phyloP scores from a whole-genome alignment of 2,329 filamentous ascomycete species.

The Fusarium oligoseptatum region DNA sequence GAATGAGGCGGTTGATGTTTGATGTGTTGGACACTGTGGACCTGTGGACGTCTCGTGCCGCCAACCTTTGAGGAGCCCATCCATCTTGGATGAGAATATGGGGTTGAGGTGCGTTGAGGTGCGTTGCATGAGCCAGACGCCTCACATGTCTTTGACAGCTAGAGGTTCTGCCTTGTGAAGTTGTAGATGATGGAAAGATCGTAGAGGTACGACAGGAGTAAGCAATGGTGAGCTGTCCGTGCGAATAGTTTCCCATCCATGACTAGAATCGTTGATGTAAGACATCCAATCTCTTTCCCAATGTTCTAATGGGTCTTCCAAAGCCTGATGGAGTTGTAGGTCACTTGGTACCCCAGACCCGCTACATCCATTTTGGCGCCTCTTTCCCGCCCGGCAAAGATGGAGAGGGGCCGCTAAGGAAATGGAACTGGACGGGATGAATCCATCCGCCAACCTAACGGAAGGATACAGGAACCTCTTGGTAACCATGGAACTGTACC shows the following conservation, averaged over 20 bases:
- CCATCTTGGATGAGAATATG: slow-evolving; percentile 3
- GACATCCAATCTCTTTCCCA: not conserved
- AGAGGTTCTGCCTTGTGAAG: not conserved
- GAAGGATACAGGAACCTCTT: not conserved
- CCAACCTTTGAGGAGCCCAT: slow-evolving; percentile 1
- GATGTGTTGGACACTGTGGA: slow-evolving; percentile 12
- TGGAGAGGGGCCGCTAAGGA: not conserved
- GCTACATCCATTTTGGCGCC: slow-evolving; percentile 5
- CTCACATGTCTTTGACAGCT: not conserved
- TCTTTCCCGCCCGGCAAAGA: not conserved
- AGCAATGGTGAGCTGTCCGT: not conserved
- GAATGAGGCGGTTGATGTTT: slow-evolving; percentile 5
- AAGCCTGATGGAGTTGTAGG: not conserved
- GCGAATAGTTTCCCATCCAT: not conserved
- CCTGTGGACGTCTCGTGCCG: slow-evolving; percentile 11
- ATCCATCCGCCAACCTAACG: not conserved
- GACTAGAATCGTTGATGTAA: not conserved
- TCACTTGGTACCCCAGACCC: slow-evolving; percentile 2
- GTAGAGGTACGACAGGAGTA: not conserved
- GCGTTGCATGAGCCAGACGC: not conserved
- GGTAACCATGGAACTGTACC: not conserved
- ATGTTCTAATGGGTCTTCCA: not conserved
- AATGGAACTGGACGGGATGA: not conserved
- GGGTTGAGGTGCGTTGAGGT: not conserved
- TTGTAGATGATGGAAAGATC: not conserved